A percentile compares a stretch with the other conserved stretches of the same genome.
These are phyloP conservation scores for Cornus florida DNA, from an alignment of 148 eudicot genomes.

Conservation along the genomic window DNA sequence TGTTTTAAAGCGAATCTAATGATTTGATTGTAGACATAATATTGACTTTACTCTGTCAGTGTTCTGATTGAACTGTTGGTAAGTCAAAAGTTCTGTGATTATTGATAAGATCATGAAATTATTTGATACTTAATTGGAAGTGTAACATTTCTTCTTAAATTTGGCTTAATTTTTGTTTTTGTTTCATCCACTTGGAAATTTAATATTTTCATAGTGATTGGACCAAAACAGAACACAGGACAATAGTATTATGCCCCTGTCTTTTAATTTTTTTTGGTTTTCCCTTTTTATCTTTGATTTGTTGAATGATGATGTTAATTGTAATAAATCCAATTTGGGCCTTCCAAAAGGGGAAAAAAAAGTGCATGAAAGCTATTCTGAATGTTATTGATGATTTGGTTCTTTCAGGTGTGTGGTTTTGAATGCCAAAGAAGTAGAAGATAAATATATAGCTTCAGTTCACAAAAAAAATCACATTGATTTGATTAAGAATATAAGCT, in stretches of 20 bases:
- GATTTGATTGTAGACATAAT: neutral
- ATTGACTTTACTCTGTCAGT: neutral
- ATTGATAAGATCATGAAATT: neutral
- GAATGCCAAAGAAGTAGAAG: slow-evolving; percentile 72
- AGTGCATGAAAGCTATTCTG: neutral
- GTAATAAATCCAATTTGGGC: neutral
- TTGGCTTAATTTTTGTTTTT: neutral
- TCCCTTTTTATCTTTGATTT: neutral
- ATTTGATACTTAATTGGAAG: neutral
- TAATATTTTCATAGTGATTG: neutral
- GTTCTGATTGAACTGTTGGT: neutral
- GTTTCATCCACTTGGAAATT: neutral
- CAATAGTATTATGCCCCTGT: neutral
- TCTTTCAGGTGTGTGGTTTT: slow-evolving; percentile 70
- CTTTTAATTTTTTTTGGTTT: neutral
- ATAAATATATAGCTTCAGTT: slow-evolving; percentile 66
- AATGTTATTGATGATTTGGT: neutral
- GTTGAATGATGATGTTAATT: neutral
- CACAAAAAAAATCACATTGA: slow-evolving; percentile 75
- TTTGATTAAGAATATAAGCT: slow-evolving; percentile 69
- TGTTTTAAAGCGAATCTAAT: neutral
- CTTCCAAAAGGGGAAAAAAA: neutral
- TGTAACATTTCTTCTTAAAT: neutral
- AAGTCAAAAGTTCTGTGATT: neutral
- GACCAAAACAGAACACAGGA: neutral